These are phyloP conservation scores for Diaporthe longicolla DNA, from an alignment of 2,329 filamentous ascomycete genomes.

Conservation along the genomic window DNA sequence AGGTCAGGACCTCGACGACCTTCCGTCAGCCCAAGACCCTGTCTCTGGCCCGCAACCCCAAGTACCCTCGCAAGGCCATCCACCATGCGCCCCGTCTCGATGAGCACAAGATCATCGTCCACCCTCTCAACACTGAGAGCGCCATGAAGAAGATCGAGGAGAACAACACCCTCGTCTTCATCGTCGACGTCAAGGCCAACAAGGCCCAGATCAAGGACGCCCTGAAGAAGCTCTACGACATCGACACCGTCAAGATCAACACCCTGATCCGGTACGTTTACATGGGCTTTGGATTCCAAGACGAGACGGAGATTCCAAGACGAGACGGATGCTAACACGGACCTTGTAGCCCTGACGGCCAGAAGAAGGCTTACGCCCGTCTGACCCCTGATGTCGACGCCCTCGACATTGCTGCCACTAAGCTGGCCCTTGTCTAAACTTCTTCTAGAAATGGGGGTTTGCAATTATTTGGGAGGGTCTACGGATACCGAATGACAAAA, in stretches of 20 bases:
- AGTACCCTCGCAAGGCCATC: constrained; percentile 97
- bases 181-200: constrained; percentile 97
- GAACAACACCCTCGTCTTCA: constrained; percentile 99
- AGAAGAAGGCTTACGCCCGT: constrained; percentile 98
- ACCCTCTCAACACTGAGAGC: constrained; percentile 99
- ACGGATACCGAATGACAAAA: constrained; percentile 35
- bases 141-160: constrained; percentile 99
- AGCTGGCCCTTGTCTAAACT: constrained; percentile 95
- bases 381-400: constrained; percentile 97
- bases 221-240: constrained; percentile 99
- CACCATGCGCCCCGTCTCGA: constrained; percentile 92
- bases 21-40: constrained; percentile 99
- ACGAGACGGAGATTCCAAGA: no score
- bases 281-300: background rate
- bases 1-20: constrained; percentile 91
- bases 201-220: constrained; percentile 99
- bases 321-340: constrained; percentile 41
- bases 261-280: constrained; percentile 89
- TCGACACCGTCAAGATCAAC: constrained; percentile 99
- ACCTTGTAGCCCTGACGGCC: constrained; percentile 83
- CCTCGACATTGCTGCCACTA: constrained; percentile 98
- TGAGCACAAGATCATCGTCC: constrained; percentile 96
- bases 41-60: constrained; percentile 88
- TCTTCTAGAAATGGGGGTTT: constrained; percentile 57
- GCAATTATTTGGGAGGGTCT: constrained; percentile 36